Evolutionary conservation across 1,284 basidiomycete genomes (phyloP).

Genomic region (Trichosporon sp.): DNA sequence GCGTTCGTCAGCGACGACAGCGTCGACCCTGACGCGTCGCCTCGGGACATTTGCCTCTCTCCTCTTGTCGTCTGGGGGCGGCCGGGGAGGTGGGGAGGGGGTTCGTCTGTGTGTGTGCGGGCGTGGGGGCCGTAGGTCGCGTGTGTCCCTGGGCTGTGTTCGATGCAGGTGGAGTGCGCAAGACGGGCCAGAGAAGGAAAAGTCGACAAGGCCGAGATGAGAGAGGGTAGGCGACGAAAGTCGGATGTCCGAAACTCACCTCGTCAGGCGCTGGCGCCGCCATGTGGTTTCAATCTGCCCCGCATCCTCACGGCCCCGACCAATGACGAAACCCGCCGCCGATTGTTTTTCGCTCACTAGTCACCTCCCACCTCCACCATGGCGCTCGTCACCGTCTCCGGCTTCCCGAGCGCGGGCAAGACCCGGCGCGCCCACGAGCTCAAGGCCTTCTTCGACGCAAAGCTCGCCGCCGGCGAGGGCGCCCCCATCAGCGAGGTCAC

Average conservation of each 20-base stretch:
- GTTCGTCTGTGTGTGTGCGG: background rate
- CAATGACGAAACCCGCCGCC: background rate
- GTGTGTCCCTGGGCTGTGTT: background rate
- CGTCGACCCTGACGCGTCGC: slow-evolving; percentile 10
- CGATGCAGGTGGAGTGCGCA: background rate
- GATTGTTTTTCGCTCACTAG: background rate
- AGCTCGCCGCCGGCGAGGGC: slow-evolving; percentile 33
- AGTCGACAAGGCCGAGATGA: background rate
- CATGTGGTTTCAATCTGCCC: slow-evolving; percentile 6
- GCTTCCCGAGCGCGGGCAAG: slow-evolving; percentile 85
- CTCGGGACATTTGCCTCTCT: slow-evolving; percentile 1
- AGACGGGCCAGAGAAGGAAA: background rate
- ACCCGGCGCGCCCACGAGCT: slow-evolving; percentile 67
- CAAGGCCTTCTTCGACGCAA: slow-evolving; percentile 58
- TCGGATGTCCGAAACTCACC: background rate
- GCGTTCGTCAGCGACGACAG: slow-evolving; percentile 28
- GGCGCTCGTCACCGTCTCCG: slow-evolving; percentile 92
- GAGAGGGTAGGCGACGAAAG: background rate
- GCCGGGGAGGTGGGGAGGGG: background rate
- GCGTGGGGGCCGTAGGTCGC: background rate
- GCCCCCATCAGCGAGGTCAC: slow-evolving; percentile 53
- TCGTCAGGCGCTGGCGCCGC: background rate
- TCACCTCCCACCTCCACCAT: slow-evolving; percentile 51
- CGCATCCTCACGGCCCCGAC: background rate
- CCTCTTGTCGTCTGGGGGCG: background rate